Evolutionary conservation across 2,329 filamentous ascomycete genomes (phyloP), one percentile per base, ranked within the genome.

Genomic region (Ophiostoma populinum): DNA sequence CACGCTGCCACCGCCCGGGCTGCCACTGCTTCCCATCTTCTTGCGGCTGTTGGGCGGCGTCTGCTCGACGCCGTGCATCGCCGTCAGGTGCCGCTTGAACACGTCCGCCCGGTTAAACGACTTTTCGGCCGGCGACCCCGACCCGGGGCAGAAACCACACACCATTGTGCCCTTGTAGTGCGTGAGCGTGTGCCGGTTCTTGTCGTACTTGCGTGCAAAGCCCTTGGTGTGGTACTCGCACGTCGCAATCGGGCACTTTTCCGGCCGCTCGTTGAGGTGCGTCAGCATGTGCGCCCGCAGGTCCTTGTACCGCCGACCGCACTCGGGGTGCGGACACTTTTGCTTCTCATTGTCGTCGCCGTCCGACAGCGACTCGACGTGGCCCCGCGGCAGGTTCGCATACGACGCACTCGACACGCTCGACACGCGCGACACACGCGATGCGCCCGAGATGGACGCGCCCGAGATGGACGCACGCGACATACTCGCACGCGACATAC

Each of bases 111-210:
- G 74, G 61, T 94, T 93, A 54, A 94, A 94, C 44, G 80, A 87
- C 69, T 93, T 94, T 58, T 93, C 86, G 1, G 80, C 79, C 7
- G 83, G 71, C 5, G 83, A 87, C 4, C 86, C 86, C 19, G 81
- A 83, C 22, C 83, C 82, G 2, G 85, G 82, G 49, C 86, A 93
- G 61, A 93, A 94, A 20, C 83, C 85, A 51, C 86, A 94, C 17
- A 93, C 82, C 86, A 93, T 93, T 32, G 81, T 93, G 26, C 86
- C 86, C 59, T 93, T 93, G 68, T 93, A 94, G 55, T 94, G 86
- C 5, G 86, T 94, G 42, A 93, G 58, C 5, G 85, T 92, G 55
- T 94, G 86, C 29, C 86, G 66, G 58, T 93, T 93, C 67, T 92
- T 92, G 63, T 94, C 86, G 53, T 94, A 94, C 58, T 93, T 93